phyloP scores from a whole-genome alignment of 345 rosid species.

The Eucalyptus cloeziana region DNA sequence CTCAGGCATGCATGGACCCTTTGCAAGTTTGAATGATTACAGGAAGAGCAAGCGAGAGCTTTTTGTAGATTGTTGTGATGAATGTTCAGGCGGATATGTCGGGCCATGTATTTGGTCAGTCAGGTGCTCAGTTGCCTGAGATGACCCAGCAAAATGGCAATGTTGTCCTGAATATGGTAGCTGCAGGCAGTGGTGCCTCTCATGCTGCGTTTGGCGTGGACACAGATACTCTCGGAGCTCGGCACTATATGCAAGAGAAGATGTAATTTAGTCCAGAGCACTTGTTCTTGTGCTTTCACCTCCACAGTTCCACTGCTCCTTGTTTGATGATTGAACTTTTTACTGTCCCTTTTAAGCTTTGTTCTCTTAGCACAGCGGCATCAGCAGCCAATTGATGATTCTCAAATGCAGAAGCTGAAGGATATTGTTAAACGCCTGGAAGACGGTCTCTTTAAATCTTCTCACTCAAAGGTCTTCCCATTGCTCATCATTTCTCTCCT shows the following conservation, averaged over 20 bases:
- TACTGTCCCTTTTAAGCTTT: neutral
- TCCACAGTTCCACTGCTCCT: neutral
- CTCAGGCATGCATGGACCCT: too few species aligned
- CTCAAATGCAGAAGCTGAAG: neutral
- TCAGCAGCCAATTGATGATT: neutral
- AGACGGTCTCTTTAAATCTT: neutral
- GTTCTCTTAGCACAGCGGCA: neutral
- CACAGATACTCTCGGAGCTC: neutral
- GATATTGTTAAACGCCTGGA: neutral
- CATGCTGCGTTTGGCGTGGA: fast-evolving
- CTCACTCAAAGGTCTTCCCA: neutral
- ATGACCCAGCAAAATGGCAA: neutral
- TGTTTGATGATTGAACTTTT: neutral
- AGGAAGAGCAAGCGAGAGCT: too few species aligned
- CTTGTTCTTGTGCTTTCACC: neutral
- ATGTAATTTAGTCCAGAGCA: neutral
- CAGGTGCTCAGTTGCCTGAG: neutral
- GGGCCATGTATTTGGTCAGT: neutral
- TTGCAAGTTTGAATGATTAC: too few species aligned
- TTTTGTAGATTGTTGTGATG: neutral
- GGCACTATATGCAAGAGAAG: neutral
- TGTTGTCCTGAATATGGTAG: neutral
- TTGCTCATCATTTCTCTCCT: neutral
- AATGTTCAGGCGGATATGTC: neutral
- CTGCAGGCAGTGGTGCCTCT: neutral